phyloP scores from a whole-genome alignment of 352 stramenopile species.

The Phytophthora cryptogea region DNA sequence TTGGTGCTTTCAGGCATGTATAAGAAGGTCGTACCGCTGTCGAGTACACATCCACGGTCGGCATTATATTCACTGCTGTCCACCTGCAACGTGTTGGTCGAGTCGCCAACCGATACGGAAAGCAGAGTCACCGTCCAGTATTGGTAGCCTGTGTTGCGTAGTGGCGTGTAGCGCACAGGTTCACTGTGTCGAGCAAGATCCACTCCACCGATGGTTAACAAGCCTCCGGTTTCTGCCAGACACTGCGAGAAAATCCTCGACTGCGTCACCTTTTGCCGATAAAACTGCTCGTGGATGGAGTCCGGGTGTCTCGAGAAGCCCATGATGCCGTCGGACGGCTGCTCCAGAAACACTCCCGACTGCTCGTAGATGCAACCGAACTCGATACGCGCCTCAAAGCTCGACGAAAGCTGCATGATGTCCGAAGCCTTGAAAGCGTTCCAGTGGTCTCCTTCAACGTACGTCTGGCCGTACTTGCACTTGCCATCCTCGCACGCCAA shows the following conservation, averaged over 20 bases:
- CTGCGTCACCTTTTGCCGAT: constrained; percentile 74
- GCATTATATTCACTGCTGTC: constrained; percentile 53
- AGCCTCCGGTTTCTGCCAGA: constrained; percentile 86
- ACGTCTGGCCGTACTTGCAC: constrained; percentile 92
- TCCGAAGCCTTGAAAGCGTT: constrained; percentile 89
- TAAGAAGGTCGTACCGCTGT: constrained; percentile 82
- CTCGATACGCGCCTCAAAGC: constrained; percentile 60
- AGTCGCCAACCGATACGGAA: constrained; percentile 47
- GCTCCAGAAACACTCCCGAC: constrained; percentile 90
- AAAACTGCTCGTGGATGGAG: constrained; percentile 93
- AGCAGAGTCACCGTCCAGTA: constrained; percentile 82
- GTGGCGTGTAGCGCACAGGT: constrained; percentile 88
- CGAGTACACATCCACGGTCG: constrained; percentile 73
- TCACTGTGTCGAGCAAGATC: constrained; percentile 66
- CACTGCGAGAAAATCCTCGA: constrained; percentile 94
- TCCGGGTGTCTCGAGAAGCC: constrained; percentile 92
- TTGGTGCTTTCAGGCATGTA: constrained; percentile 57
- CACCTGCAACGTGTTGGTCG: constrained; percentile 40
- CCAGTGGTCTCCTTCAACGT: constrained; percentile 95
- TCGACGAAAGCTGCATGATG: constrained; percentile 52
- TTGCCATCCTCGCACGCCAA: constrained; percentile 55
- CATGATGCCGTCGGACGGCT: constrained; percentile 97
- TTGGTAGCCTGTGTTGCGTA: constrained; percentile 71
- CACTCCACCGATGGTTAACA: constrained; percentile 93
- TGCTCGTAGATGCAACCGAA: constrained; percentile 96